These are phyloP conservation scores for Colletotrichum orchidophilum DNA, from an alignment of 2,329 filamentous ascomycete species.

Conservation along the genomic window DNA sequence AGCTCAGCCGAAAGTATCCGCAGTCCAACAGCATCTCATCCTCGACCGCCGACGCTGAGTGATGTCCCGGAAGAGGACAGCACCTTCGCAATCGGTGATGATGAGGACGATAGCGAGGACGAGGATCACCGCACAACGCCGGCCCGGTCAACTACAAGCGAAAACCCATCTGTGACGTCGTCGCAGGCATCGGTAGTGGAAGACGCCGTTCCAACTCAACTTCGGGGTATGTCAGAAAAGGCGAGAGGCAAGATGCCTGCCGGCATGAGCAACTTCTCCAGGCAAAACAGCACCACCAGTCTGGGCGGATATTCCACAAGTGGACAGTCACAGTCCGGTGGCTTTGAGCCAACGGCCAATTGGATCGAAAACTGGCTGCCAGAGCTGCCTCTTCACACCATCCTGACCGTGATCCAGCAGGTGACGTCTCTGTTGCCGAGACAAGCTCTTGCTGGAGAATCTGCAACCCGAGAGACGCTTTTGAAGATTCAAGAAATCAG, in stretches of 20 bases:
- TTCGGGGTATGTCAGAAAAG: slow-evolving; percentile 96
- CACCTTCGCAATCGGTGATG: slow-evolving; percentile 89
- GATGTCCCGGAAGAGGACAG: slow-evolving; percentile 76
- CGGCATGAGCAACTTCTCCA: slow-evolving; percentile 81
- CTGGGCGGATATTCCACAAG: slow-evolving; percentile 72
- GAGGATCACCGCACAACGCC: slow-evolving; percentile 63
- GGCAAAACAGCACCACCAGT: slow-evolving; percentile 90
- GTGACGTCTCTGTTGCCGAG: slow-evolving; percentile 66
- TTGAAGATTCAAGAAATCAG: slow-evolving; percentile 67
- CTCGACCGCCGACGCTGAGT: slow-evolving; percentile 65
- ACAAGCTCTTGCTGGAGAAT: slow-evolving; percentile 55
- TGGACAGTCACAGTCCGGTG: slow-evolving; percentile 63
- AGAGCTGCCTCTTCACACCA: slow-evolving; percentile 87
- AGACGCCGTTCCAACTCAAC: slow-evolving; percentile 82
- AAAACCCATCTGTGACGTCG: slow-evolving; percentile 71
- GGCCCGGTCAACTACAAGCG: slow-evolving; percentile 71
- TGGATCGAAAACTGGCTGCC: slow-evolving; percentile 98
- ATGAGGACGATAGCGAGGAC: slow-evolving; percentile 71
- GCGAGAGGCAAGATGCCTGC: slow-evolving; percentile 95
- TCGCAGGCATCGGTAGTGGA: slow-evolving; percentile 75
- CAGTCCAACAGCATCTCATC: slow-evolving; percentile 66
- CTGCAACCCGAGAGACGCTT: slow-evolving; percentile 56
- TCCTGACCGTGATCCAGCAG: slow-evolving; percentile 79
- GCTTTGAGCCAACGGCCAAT: slow-evolving; percentile 80
- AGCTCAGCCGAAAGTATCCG: slow-evolving; percentile 75